These are phyloP conservation scores for Coniophora puteana DNA, from an alignment of 1,284 basidiomycete genomes.

Conservation along the genomic window DNA sequence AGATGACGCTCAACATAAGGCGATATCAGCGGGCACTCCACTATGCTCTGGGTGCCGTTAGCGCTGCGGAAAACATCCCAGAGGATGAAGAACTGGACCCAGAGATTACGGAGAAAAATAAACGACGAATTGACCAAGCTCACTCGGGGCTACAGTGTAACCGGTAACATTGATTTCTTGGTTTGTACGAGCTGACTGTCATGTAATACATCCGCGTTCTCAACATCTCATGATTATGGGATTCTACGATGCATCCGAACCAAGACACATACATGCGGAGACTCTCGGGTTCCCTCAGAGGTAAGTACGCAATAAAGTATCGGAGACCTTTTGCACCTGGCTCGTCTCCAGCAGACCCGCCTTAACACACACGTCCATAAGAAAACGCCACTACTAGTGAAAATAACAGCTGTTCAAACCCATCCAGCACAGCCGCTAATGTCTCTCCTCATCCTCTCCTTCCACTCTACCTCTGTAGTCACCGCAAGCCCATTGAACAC, in stretches of 20 bases:
- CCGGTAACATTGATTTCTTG: too few relatives aligned
- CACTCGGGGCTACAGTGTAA: slow-evolving; percentile 1
- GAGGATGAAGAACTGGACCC: slow-evolving; percentile 13
- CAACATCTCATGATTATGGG: too few relatives aligned
- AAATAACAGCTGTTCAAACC: slow-evolving; percentile 43
- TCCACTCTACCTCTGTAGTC: slow-evolving; percentile 41
- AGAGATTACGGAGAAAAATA: slow-evolving; percentile 19
- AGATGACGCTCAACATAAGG: slow-evolving; percentile 24
- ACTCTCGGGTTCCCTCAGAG: too few relatives aligned
- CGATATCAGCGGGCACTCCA: slow-evolving; percentile 19
- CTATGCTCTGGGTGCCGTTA: slow-evolving; percentile 22
- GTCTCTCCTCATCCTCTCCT: slow-evolving; percentile 32
- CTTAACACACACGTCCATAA: slow-evolving; percentile 48
- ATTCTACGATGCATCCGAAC: too few relatives aligned
- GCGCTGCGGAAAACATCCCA: slow-evolving; percentile 14
- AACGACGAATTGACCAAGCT: slow-evolving; percentile 19
- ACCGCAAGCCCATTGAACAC: slow-evolving; percentile 48
- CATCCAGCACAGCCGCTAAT: slow-evolving; percentile 41
- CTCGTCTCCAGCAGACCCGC: slow-evolving; percentile 44
- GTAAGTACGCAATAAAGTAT: too few relatives aligned
- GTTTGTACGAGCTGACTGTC: too few relatives aligned
- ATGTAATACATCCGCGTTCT: too few relatives aligned
- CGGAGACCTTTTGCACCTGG: too few relatives aligned
- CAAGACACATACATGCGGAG: too few relatives aligned
- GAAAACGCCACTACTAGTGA: slow-evolving; percentile 44